Conservation (phyloP, 2,329 filamentous ascomycete genomes). For the Stromatinia cepivora region DNA sequence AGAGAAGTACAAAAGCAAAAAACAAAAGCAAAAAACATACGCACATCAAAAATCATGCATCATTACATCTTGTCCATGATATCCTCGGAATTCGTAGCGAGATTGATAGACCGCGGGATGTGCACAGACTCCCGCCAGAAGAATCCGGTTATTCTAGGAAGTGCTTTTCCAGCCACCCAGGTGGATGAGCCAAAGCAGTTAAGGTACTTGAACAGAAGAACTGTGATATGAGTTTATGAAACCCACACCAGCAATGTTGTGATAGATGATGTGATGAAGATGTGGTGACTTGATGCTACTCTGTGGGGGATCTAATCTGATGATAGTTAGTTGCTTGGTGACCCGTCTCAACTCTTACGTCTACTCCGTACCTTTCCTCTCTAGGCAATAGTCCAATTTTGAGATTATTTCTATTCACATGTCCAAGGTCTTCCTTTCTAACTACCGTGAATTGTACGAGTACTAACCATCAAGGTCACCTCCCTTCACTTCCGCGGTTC, state of each 20-base stretch:
- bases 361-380: slow-evolving; percentile 5
- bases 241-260: background rate
- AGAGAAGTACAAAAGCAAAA: background rate
- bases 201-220: background rate
- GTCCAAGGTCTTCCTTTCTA: background rate
- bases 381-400: background rate
- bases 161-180: slow-evolving; percentile 4
- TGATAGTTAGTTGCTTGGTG: slow-evolving; percentile 4
- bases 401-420: slow-evolving; percentile 3
- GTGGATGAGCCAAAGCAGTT: background rate
- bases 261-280: background rate
- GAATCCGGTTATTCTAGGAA: slow-evolving; percentile 8
- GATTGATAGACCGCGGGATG: slow-evolving; percentile 13
- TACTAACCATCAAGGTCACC: background rate
- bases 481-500: too few species aligned
- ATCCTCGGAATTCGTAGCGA: slow-evolving; percentile 20
- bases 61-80: slow-evolving; percentile 2
- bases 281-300: slow-evolving; percentile 1
- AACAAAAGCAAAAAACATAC: slow-evolving; percentile 9
- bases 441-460: background rate
- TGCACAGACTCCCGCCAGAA: slow-evolving; percentile 16
- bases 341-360: background rate
- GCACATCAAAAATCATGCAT: slow-evolving; percentile 17
- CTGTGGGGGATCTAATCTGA: slow-evolving; percentile 19
- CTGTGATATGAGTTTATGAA: background rate